A percentile compares a stretch with the other conserved stretches of the same genome.
Conservation (phyloP, 2,329 filamentous ascomycete genomes). For the Sporothrix dimorphospora region DNA sequence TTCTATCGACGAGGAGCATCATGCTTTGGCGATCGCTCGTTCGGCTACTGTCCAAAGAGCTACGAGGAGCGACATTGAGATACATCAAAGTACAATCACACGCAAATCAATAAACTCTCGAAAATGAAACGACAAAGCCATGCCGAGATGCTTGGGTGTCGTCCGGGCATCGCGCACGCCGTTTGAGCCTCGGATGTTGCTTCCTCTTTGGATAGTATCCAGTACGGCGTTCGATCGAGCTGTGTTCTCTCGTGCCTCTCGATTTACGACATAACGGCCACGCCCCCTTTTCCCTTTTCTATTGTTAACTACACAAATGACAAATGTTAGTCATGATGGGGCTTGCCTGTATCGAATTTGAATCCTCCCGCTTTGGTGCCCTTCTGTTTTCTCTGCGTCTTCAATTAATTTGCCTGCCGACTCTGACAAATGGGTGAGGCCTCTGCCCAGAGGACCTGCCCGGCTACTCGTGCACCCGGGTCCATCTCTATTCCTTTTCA, state of each 20-base stretch:
- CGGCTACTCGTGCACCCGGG: neutral
- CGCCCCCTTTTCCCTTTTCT: constrained; percentile 10
- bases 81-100: neutral
- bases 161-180: constrained; percentile 10
- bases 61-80: neutral
- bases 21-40: neutral
- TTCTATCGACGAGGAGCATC: neutral
- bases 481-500: neutral
- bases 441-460: neutral
- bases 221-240: neutral
- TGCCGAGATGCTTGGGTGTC: neutral
- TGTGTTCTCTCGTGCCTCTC: too few species aligned
- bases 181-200: neutral
- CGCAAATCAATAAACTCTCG: neutral
- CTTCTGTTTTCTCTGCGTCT: neutral
- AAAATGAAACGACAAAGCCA: neutral
- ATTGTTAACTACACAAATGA: constrained; percentile 17
- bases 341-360: neutral
- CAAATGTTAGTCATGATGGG: constrained; percentile 23
- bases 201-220: neutral
- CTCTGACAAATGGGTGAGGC: neutral
- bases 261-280: too few species aligned
- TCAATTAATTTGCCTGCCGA: neutral
- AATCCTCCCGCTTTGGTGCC: neutral
- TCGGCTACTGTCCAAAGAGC: neutral